Conservation (phyloP, 202 grass and related monocot species). For the Eragrostis tef region DNA sequence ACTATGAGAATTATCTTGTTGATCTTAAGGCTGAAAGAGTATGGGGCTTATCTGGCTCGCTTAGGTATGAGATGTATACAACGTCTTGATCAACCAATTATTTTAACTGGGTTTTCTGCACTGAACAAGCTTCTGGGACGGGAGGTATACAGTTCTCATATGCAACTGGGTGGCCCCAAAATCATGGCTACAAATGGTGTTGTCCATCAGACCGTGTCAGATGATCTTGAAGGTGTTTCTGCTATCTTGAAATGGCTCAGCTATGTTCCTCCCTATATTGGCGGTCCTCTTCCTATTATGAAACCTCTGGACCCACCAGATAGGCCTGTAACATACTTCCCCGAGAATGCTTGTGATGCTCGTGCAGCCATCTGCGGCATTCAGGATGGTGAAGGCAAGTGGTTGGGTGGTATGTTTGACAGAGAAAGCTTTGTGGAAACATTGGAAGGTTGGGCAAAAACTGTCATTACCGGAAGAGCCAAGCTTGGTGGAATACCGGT, state of each 20-base stretch:
- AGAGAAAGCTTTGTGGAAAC: constrained; percentile 91
- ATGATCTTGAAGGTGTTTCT: constrained; percentile 97
- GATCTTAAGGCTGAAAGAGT: constrained; percentile 76
- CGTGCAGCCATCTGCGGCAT: constrained; percentile 83
- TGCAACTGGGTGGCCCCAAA: constrained; percentile 98
- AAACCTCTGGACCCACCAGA: constrained; percentile 86
- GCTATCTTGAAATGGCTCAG: constrained; percentile 97
- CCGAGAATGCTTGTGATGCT: constrained; percentile 93
- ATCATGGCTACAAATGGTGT: constrained; percentile 99
- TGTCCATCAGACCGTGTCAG: constrained; percentile 88
- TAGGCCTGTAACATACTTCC: constrained; percentile 74
- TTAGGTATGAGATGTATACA: constrained; percentile 98
- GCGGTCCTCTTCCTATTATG: constrained; percentile 88
- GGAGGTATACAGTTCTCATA: constrained; percentile 97
- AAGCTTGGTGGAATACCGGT: constrained; percentile 97
- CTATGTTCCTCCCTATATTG: constrained; percentile 91
- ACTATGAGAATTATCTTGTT: constrained; percentile 67
- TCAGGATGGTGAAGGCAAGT: constrained; percentile 65
- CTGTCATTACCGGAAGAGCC: constrained; percentile 91
- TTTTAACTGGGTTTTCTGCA: constrained; percentile 88
- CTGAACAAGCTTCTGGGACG: constrained; percentile 97
- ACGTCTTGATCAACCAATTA: constrained; percentile 95
- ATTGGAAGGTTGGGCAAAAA: constrained; percentile 99
- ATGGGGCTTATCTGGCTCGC: constrained; percentile 90
- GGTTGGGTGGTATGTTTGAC: constrained; percentile 95